These are phyloP conservation scores for Tylopilus orsonianus DNA, from an alignment of 1,284 basidiomycete species.

Conservation along the genomic window DNA sequence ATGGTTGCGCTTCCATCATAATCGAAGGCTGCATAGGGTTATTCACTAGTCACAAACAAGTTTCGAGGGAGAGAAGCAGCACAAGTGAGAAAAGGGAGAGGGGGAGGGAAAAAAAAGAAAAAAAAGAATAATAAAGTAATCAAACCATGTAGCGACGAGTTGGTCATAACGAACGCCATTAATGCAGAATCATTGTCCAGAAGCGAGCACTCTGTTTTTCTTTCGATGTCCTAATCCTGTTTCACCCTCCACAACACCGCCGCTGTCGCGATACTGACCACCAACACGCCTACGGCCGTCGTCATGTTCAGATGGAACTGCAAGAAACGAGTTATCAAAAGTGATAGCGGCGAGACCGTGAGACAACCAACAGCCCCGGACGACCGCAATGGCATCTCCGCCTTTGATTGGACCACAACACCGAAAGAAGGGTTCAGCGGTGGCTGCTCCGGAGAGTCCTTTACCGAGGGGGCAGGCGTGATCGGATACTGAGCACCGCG, in stretches of 20 bases:
- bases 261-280: slow-evolving; percentile 61
- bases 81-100: too few relatives aligned
- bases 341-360: slow-evolving; percentile 14
- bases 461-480: slow-evolving; percentile 45
- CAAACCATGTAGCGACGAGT: slow-evolving; percentile 10
- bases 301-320: slow-evolving; percentile 34
- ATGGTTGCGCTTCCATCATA: slow-evolving; percentile 19
- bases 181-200: not conserved
- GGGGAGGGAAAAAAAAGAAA: slow-evolving; percentile 11
- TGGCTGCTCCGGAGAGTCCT: slow-evolving; percentile 36
- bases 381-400: slow-evolving; percentile 16
- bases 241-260: slow-evolving; percentile 70
- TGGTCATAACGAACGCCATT: slow-evolving; percentile 18
- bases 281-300: slow-evolving; percentile 57
- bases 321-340: slow-evolving; percentile 27
- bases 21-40: slow-evolving; percentile 25
- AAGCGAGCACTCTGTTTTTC: too few relatives aligned
- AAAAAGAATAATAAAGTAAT: slow-evolving; percentile 24
- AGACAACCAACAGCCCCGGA: slow-evolving; percentile 33
- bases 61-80: too few relatives aligned
- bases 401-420: slow-evolving; percentile 14
- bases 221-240: slow-evolving; percentile 33
- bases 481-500: slow-evolving; percentile 40
- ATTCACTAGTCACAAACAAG: slow-evolving; percentile 27
- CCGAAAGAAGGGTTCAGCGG: slow-evolving; percentile 8